Evolutionary conservation across 1,284 basidiomycete species (phyloP).

Genomic region (Dichomitus squalens): DNA sequence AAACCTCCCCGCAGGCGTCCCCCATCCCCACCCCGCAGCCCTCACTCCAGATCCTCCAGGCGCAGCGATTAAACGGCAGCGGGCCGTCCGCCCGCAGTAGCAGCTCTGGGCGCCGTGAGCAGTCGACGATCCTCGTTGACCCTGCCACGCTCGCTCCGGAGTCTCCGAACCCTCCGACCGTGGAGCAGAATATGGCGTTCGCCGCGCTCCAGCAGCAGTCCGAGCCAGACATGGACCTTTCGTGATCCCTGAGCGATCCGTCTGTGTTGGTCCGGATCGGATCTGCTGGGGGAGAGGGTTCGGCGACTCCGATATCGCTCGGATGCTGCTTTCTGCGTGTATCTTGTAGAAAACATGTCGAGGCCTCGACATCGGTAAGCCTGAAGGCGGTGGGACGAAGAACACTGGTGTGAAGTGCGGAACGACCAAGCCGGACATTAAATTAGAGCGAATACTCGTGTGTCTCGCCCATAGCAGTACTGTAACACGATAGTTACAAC

Average conservation of each 20-base stretch:
- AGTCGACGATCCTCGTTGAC: constrained; percentile 57
- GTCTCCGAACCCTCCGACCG: constrained; percentile 57
- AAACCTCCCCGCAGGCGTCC: constrained; percentile 56
- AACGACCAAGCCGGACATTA: constrained; percentile 1
- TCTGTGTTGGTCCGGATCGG: neutral
- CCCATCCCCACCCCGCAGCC: constrained; percentile 31
- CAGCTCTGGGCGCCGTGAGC: constrained; percentile 34
- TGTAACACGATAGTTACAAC: constrained; percentile 20
- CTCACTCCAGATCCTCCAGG: neutral
- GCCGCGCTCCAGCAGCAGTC: constrained; percentile 56
- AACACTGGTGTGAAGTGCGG: neutral
- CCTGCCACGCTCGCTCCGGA: constrained; percentile 50
- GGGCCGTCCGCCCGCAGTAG: constrained; percentile 6
- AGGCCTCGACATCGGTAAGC: neutral
- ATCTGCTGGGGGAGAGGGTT: neutral
- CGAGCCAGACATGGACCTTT: constrained; percentile 5
- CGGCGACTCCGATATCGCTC: neutral
- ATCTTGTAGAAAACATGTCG: no score
- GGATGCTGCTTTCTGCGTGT: neutral
- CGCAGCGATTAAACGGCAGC: neutral
- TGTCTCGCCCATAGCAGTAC: constrained; percentile 18
- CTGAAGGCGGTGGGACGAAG: neutral
- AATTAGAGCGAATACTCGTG: constrained; percentile 16
- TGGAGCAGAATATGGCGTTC: constrained; percentile 83
- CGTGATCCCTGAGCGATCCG: neutral